Conservation (phyloP, 306 rosid species). For the Cucurbita pepo region DNA sequence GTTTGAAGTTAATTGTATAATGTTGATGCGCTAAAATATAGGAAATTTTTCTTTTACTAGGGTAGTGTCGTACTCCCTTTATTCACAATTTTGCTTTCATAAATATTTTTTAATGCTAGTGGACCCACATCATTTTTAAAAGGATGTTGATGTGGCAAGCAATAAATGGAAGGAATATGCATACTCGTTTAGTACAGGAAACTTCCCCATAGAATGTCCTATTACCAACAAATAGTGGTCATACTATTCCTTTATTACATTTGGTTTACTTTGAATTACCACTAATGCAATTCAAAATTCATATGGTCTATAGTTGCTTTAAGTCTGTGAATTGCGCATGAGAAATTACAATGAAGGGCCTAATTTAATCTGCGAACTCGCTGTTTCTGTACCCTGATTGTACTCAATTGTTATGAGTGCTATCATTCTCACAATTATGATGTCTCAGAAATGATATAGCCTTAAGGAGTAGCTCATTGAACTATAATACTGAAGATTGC, state of each 20-base stretch:
- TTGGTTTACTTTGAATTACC: not conserved
- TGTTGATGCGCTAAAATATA: not conserved
- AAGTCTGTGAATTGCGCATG: not conserved
- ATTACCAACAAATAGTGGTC: not conserved
- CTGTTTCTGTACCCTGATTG: not conserved
- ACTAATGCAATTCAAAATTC: not conserved
- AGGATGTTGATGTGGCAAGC: too few species aligned
- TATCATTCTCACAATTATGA: not conserved
- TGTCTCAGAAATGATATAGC: not conserved
- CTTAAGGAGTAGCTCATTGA: not conserved
- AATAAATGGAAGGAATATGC: too few species aligned
- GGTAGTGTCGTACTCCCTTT: too few species aligned
- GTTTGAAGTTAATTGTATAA: not conserved
- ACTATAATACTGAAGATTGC: not conserved
- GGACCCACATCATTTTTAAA: too few species aligned
- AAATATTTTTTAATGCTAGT: too few species aligned
- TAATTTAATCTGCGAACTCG: not conserved
- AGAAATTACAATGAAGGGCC: not conserved
- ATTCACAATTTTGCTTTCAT: too few species aligned
- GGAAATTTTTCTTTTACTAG: too few species aligned
- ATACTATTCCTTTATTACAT: not conserved
- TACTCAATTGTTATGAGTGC: not conserved
- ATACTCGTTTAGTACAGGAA: too few species aligned
- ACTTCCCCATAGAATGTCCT: too few species aligned
- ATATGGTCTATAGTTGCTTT: not conserved